A percentile compares a stretch with the other conserved stretches of the same genome.
phyloP scores from a whole-genome alignment of 805 yeast species.

The Teunomyces pallodes region DNA sequence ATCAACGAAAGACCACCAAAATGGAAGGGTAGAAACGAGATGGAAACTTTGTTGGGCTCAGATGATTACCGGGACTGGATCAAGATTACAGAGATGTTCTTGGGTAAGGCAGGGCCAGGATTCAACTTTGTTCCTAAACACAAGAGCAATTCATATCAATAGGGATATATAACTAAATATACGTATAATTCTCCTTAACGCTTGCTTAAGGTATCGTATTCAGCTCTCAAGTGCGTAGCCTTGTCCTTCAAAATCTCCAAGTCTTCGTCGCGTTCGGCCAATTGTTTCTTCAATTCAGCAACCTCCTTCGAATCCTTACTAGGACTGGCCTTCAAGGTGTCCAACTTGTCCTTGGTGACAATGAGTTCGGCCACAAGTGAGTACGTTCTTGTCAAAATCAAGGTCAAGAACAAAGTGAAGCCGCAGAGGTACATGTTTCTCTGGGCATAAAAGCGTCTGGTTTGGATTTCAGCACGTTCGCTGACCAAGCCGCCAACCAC shows the following conservation, averaged over 20 bases:
- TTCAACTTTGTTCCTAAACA: slow-evolving; percentile 91
- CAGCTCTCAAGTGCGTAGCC: slow-evolving; percentile 61
- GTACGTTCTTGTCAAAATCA: slow-evolving; percentile 83
- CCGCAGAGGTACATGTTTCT: slow-evolving; percentile 96
- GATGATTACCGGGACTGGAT: slow-evolving; percentile 92
- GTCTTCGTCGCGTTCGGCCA: slow-evolving; percentile 59
- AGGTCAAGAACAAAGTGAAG: slow-evolving; percentile 84
- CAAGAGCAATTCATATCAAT: slow-evolving; percentile 78
- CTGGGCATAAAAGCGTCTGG: slow-evolving; percentile 92
- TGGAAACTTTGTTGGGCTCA: slow-evolving; percentile 86
- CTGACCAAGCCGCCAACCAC: slow-evolving; percentile 28
- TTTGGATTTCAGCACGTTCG: slow-evolving; percentile 81
- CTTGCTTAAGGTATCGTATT: slow-evolving; percentile 45
- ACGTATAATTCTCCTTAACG: neutral
- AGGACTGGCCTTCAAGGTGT: slow-evolving; percentile 26
- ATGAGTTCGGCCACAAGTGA: slow-evolving; percentile 72
- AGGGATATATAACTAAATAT: neutral
- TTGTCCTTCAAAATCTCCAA: slow-evolving; percentile 70
- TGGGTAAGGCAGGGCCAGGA: slow-evolving; percentile 76
- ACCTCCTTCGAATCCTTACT: slow-evolving; percentile 34
- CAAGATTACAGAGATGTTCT: slow-evolving; percentile 89
- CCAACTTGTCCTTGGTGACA: slow-evolving; percentile 58
- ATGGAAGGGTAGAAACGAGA: slow-evolving; percentile 89
- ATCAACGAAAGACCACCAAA: slow-evolving; percentile 91
- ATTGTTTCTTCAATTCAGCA: slow-evolving; percentile 42